A percentile compares a stretch with the other conserved stretches of the same genome.
Evolutionary conservation across 768 basidiomycete species (phyloP).

Genomic region (Collybiopsis luxurians): DNA sequence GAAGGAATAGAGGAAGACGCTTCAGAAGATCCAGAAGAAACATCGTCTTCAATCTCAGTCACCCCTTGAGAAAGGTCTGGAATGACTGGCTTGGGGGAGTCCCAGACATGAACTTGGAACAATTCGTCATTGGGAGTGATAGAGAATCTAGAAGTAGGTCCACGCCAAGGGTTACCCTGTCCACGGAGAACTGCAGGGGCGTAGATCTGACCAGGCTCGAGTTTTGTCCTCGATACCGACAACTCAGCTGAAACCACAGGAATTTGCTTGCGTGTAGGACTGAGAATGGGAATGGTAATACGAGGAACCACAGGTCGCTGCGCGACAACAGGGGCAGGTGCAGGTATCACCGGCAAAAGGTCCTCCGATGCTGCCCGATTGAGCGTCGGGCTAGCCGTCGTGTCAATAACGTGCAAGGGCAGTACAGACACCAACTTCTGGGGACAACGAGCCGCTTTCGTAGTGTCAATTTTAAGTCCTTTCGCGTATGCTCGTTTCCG

Average conservation of each 20-base stretch:
- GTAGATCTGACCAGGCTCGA: neutral
- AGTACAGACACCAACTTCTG: slow-evolving; percentile 34
- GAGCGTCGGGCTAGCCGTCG: slow-evolving; percentile 15
- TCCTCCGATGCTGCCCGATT: slow-evolving; percentile 9
- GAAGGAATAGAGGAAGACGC: slow-evolving; percentile 21
- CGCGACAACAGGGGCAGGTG: neutral
- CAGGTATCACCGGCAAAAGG: slow-evolving; percentile 13
- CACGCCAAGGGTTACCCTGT: neutral
- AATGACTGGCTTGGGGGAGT: neutral
- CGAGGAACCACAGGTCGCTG: slow-evolving; percentile 3
- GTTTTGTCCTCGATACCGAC: neutral
- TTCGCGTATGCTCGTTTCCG: slow-evolving; percentile 41
- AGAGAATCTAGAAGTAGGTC: slow-evolving; percentile 6
- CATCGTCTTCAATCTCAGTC: slow-evolving; percentile 18
- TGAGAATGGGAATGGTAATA: neutral
- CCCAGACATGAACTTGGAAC: neutral
- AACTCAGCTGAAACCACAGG: neutral
- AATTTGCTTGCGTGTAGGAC: neutral
- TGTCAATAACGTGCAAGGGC: slow-evolving; percentile 36
- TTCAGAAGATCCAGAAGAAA: slow-evolving; percentile 13
- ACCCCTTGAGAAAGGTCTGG: slow-evolving; percentile 23
- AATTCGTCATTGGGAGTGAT: slow-evolving; percentile 2
- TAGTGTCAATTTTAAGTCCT: slow-evolving; percentile 44
- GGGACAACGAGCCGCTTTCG: slow-evolving; percentile 38
- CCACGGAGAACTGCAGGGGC: slow-evolving; percentile 3